A percentile compares a stretch with the other conserved stretches of the same genome.
Evolutionary conservation across 2,329 filamentous ascomycete genomes (phyloP).

Genomic region (Trichoderma atroviride): DNA sequence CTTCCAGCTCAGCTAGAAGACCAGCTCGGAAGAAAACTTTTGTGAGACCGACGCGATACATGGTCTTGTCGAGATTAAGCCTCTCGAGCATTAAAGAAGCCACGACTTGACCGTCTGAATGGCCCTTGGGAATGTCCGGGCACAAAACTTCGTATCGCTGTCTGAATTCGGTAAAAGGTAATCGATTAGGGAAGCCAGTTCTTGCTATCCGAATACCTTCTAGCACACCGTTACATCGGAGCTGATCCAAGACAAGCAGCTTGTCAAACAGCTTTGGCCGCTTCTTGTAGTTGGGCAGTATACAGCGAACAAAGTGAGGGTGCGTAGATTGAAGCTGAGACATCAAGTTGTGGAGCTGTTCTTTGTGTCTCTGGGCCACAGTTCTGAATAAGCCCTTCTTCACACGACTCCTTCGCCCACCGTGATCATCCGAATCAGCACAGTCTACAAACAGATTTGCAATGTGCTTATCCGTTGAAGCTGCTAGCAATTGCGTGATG

Average conservation of each 20-base stretch:
- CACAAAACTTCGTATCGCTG: constrained; percentile 96
- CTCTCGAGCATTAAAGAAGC: constrained; percentile 87
- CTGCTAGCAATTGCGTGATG: constrained; percentile 82
- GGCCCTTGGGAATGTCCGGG: constrained; percentile 82
- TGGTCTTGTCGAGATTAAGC: constrained; percentile 78
- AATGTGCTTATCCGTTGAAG: constrained; percentile 80
- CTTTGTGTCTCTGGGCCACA: constrained; percentile 94
- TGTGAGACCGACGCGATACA: constrained; percentile 91
- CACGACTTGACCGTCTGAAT: constrained; percentile 85
- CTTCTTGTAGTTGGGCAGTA: constrained; percentile 98
- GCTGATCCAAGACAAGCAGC: constrained; percentile 89
- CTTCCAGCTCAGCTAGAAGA: constrained; percentile 94
- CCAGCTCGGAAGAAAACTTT: constrained; percentile 98
- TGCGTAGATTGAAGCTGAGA: constrained; percentile 91
- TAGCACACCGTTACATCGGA: constrained; percentile 99
- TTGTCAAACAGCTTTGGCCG: constrained; percentile 89
- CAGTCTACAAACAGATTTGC: constrained; percentile 87
- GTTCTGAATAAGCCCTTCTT: constrained; percentile 98
- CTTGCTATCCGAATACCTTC: constrained; percentile 97
- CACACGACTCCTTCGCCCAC: constrained; percentile 73
- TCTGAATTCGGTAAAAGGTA: constrained; percentile 91
- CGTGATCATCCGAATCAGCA: constrained; percentile 73
- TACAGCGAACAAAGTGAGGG: constrained; percentile 97
- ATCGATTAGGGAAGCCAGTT: constrained; percentile 92
- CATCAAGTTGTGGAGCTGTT: constrained; percentile 97